Conservation (phyloP, 2,329 filamentous ascomycete species). For the Paecilomyces sp. region DNA sequence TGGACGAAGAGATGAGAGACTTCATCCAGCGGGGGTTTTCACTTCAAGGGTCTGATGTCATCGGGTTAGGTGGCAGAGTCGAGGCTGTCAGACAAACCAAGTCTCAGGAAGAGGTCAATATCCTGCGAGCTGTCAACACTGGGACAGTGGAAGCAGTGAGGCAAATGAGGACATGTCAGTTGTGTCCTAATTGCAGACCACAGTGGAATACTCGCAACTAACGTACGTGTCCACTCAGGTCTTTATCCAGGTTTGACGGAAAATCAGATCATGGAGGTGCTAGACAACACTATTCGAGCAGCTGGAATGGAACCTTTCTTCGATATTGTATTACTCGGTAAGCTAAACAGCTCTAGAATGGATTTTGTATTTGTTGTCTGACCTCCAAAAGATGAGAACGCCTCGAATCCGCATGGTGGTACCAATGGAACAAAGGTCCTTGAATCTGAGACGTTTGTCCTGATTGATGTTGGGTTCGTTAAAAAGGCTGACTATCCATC, state of each 20-base stretch:
- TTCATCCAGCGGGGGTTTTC: constrained; percentile 54
- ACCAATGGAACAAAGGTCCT: constrained; percentile 43
- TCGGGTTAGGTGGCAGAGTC: constrained; percentile 48
- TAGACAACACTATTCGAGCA: constrained; percentile 49
- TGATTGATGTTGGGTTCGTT: constrained; percentile 52
- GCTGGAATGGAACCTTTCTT: constrained; percentile 54
- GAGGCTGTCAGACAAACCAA: constrained; percentile 56
- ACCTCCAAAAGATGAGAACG: constrained; percentile 25
- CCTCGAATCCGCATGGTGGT: constrained; percentile 33
- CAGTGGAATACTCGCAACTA: not conserved
- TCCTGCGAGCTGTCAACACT: constrained; percentile 56
- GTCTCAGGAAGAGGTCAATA: constrained; percentile 48
- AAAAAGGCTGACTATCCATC: not conserved
- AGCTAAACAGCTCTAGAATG: not conserved
- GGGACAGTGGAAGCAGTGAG: constrained; percentile 56
- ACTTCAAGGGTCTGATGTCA: constrained; percentile 48
- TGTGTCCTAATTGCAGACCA: not conserved
- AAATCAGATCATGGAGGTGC: constrained; percentile 48
- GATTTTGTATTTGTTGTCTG: no score
- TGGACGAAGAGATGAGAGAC: constrained; percentile 59
- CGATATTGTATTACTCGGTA: constrained; percentile 55
- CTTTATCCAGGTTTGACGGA: constrained; percentile 53
- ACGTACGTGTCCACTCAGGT: constrained; percentile 30
- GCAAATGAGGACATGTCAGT: constrained; percentile 42
- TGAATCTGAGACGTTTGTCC: constrained; percentile 48